phyloP scores from a whole-genome alignment of 2,329 filamentous ascomycete genomes.

The Talaromyces sp. region DNA sequence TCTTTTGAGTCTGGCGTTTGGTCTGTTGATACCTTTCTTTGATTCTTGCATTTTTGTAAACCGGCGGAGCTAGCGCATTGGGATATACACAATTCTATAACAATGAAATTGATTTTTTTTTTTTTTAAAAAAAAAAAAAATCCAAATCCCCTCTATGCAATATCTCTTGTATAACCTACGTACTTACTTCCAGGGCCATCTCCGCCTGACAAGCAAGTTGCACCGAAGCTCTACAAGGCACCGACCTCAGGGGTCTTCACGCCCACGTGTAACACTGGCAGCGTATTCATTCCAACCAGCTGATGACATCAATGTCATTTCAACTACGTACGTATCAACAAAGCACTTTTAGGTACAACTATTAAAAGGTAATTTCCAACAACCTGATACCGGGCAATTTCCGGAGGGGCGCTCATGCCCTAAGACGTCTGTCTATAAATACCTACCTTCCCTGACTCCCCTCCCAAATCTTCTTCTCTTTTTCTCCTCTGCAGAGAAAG shows the following conservation, averaged over 20 bases:
- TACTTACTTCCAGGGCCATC: neutral
- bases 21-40: neutral
- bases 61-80: neutral
- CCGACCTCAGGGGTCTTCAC: neutral
- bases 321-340: neutral
- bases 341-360: neutral
- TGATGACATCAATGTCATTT: neutral
- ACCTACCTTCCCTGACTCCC: too few relatives aligned
- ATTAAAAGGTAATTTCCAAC: neutral
- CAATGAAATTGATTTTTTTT: neutral
- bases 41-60: constrained; percentile 4
- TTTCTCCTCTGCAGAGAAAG: too few relatives aligned
- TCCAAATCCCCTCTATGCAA: too few relatives aligned
- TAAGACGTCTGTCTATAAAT: neutral
- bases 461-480: too few relatives aligned
- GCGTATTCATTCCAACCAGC: neutral
- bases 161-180: neutral
- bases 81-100: neutral
- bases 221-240: neutral
- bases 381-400: neutral
- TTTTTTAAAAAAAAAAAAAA: too few relatives aligned
- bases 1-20: constrained; percentile 4
- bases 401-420: neutral
- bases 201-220: neutral
- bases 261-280: neutral